Evolutionary conservation across 108 stramenopile genomes (phyloP).

Genomic region (Cyclotella cryptica): DNA sequence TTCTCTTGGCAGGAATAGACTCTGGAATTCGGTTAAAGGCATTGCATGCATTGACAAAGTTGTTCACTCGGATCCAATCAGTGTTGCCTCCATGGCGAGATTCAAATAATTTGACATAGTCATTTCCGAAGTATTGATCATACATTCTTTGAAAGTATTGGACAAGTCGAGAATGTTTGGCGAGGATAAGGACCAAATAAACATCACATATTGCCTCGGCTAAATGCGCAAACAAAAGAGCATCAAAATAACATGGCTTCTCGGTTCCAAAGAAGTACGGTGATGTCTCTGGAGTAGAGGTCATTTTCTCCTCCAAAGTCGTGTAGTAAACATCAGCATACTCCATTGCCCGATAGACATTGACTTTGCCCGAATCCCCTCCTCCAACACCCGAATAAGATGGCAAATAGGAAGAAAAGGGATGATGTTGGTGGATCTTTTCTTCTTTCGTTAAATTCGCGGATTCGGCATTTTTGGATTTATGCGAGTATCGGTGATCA

Average conservation of each 20-base stretch:
- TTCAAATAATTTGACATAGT: conserved; percentile 15
- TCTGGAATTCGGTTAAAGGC: conserved; percentile 59
- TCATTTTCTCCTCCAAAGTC: conserved; percentile 58
- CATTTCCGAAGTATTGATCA: conserved; percentile 59
- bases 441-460: not conserved
- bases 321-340: conserved; percentile 59
- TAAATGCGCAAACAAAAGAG: conserved; percentile 71
- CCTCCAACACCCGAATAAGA: conserved; percentile 35
- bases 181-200: conserved; percentile 67
- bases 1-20: conserved; percentile 6
- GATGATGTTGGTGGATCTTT: conserved; percentile 33
- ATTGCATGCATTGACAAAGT: conserved; percentile 60
- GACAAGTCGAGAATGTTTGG: conserved; percentile 61
- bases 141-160: conserved; percentile 66
- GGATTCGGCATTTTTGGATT: not conserved
- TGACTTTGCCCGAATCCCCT: conserved; percentile 38
- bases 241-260: conserved; percentile 64
- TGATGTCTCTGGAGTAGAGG: not conserved
- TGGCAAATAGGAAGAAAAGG: conserved; percentile 21
- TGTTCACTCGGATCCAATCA: conserved; percentile 59
- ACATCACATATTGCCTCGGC: conserved; percentile 77
- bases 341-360: conserved; percentile 55
- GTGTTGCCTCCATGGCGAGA: not conserved
- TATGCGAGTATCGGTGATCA: conserved; percentile 18
- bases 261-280: conserved; percentile 57